These are phyloP conservation scores for Cerrena zonata DNA, from an alignment of 1,284 basidiomycete species.

Conservation along the genomic window DNA sequence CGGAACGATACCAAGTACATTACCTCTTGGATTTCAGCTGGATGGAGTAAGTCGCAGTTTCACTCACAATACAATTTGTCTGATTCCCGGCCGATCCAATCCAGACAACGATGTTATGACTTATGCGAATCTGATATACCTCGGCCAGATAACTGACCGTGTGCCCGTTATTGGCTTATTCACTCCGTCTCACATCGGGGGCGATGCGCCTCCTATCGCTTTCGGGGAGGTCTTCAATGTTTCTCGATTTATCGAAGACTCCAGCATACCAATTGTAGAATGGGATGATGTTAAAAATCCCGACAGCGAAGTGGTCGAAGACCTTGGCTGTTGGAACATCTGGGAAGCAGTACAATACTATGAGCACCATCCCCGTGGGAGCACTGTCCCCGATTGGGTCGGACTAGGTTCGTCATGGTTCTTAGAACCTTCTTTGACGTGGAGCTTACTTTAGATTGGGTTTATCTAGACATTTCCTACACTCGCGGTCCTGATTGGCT, in stretches of 20 bases:
- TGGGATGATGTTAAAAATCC: constrained; percentile 39
- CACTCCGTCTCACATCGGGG: constrained; percentile 60
- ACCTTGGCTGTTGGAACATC: constrained; percentile 67
- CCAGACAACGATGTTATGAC: constrained; percentile 68
- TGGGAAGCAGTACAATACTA: constrained; percentile 49
- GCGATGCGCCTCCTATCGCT: constrained; percentile 30
- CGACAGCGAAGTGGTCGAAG: constrained; percentile 36
- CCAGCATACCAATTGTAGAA: constrained; percentile 34
- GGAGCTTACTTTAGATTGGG: not conserved
- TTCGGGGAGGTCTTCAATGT: constrained; percentile 43
- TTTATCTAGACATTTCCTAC: constrained; percentile 48
- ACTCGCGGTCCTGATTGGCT: constrained; percentile 40
- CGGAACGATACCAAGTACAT: constrained; percentile 56
- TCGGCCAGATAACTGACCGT: constrained; percentile 57
- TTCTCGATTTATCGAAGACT: constrained; percentile 30
- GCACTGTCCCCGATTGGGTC: constrained; percentile 37
- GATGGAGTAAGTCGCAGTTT: constrained; percentile 50
- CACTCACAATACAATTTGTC: not conserved
- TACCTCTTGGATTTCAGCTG: constrained; percentile 63
- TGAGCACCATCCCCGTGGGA: constrained; percentile 42
- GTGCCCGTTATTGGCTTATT: constrained; percentile 62
- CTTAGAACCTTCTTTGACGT: not conserved
- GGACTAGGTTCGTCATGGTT: constrained; percentile 41
- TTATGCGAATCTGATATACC: constrained; percentile 66
- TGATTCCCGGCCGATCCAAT: constrained; percentile 6